Evolutionary conservation across 2,329 filamentous ascomycete species (phyloP).

Genomic region (Orbilia ellipsospora): DNA sequence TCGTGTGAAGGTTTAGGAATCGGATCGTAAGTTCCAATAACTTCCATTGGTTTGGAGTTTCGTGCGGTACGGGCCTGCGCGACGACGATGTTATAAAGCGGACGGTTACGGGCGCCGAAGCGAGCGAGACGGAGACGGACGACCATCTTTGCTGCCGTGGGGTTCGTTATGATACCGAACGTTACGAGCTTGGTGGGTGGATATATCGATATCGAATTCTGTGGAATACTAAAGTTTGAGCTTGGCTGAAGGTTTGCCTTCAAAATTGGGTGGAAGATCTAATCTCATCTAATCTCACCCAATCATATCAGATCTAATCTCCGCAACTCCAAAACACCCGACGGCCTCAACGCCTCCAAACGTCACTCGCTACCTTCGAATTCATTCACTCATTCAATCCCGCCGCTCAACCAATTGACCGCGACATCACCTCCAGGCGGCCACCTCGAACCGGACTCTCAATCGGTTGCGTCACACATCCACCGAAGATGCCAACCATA

Average conservation of each 20-base stretch:
- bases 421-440: neutral
- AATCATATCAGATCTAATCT: neutral
- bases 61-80: constrained; percentile 91
- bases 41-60: constrained; percentile 89
- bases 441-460: neutral
- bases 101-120: constrained; percentile 87
- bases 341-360: neutral
- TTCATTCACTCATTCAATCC: constrained; percentile 1
- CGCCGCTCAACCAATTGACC: neutral
- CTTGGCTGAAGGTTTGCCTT: neutral
- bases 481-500: constrained; percentile 69
- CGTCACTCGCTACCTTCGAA: neutral
- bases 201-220: neutral
- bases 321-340: constrained; percentile 8
- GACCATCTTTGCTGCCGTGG: constrained; percentile 74
- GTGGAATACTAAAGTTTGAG: neutral
- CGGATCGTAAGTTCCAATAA: constrained; percentile 82
- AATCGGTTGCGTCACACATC: constrained; percentile 59
- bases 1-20: constrained; percentile 73
- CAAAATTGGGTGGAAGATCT: constrained; percentile 29
- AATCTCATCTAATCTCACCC: constrained; percentile 32
- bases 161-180: neutral
- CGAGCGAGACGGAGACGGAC: constrained; percentile 92
- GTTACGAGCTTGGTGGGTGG: neutral
- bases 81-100: constrained; percentile 98